Evolutionary conservation across 169 alveolate species (phyloP), one percentile per base, ranked within the genome.

Genomic region (Toxoplasma gondii): DNA sequence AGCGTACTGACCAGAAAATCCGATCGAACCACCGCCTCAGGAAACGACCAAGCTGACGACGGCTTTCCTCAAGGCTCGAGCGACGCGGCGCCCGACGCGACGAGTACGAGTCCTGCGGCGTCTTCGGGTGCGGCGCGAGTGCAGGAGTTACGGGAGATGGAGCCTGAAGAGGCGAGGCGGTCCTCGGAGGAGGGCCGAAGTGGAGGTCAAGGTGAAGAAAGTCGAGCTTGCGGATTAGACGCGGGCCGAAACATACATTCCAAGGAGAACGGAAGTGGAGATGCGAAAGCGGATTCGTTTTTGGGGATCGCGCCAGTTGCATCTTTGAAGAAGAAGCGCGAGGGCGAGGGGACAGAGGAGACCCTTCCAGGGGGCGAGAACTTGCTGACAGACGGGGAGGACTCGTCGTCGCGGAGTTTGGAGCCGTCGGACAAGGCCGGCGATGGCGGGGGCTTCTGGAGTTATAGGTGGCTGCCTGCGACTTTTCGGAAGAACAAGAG

Each of bases 301-400:
- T 31, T 27, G n/a, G 34, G 34, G n/a, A 31, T 16, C 74, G 74
- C 74, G 31, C 74, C 74, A 1, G 34, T 31, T 16, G 24, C 74
- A 27, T 19, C 9, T 16, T 31, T 19, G 74, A 64, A 64, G 74
- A 64, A 64, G 74, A 16, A 31, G 74, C 74, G 74, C 74, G 74
- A 64, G 74, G 74, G 74, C 29, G 74, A 19, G 74, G 74, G 74
- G 74, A 64, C 74, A 64, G 74, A 64, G 74, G 74, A 64, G 74
- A 64, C 74, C n/a, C 74, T 64, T 16, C 74, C 74, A 31, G 74
- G 74, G 34, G 74, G 74, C 74, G 74, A 64, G 74, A 64, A 64
- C n/a, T 31, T 64, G 74, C 22, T 64, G 24, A 64, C 74, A 7
- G 74, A 64, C 74, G 74, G 74, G 5, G 74, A 64, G 4, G 74